phyloP scores from a whole-genome alignment of 2,329 filamentous ascomycete species.

The Cercospora janseana region DNA sequence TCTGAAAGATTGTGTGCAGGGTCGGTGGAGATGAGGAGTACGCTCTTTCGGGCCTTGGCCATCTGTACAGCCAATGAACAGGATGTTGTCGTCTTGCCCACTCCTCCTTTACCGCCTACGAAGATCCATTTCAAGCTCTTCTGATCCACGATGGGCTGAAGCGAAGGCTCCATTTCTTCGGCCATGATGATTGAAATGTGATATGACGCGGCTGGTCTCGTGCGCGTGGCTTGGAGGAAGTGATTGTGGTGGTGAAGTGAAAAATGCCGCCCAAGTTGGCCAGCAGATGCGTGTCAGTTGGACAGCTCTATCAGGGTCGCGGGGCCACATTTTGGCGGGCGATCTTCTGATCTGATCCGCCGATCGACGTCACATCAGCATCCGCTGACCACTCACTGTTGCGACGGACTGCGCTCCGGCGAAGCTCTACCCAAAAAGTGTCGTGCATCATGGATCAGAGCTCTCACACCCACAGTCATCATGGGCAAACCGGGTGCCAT shows the following conservation, averaged over 20 bases:
- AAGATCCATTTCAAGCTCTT: constrained; percentile 97
- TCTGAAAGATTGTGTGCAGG: constrained; percentile 97
- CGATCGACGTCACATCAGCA: constrained; percentile 6
- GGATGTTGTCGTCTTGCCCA: constrained; percentile 98
- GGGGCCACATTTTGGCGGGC: background rate
- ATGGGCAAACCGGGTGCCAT: constrained; percentile 39
- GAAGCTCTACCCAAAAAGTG: constrained; percentile 2
- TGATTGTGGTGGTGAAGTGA: background rate
- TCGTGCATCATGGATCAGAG: constrained; percentile 9
- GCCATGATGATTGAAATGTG: constrained; percentile 39
- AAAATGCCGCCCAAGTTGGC: background rate
- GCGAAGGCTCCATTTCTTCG: constrained; percentile 83
- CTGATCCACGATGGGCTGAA: constrained; percentile 93
- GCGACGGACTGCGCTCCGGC: background rate
- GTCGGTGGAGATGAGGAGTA: constrained; percentile 96
- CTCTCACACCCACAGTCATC: background rate
- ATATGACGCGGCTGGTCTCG: constrained; percentile 2
- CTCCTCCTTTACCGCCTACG: constrained; percentile 94
- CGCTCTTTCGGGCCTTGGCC: constrained; percentile 88
- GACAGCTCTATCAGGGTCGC: background rate
- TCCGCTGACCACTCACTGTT: constrained; percentile 1
- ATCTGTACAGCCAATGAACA: constrained; percentile 98
- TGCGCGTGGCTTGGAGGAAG: background rate
- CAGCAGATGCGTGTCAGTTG: constrained; percentile 6
- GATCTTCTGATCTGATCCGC: background rate